Evolutionary conservation across 2,329 filamentous ascomycete genomes (phyloP), one percentile per base, ranked within the genome.

Genomic region (Parastagonospora nodorum): DNA sequence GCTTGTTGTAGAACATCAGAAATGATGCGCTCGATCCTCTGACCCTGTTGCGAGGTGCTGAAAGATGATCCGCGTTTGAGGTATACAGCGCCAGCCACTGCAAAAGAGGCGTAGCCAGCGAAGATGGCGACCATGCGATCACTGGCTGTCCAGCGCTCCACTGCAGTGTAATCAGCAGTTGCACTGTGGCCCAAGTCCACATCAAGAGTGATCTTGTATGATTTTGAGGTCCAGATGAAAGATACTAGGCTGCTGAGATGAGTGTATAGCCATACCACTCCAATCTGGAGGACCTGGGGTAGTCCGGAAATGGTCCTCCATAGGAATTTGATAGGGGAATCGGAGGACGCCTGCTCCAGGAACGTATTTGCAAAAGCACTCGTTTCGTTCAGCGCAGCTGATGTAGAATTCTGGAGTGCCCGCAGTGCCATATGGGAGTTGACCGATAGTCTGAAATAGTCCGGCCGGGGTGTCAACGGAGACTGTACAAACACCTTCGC

Each of bases 1-100:
- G 94, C 94, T 79, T 99, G 95, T 57, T 92, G 88, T 16, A 99
- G 80, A 1, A 87, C 82, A 57, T 97, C 93, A 19, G 93, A 88
- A 36, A 97, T 74, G 7, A 87, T 83, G 19, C 88, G 88, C 71
- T 97, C 92, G 4, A 84, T 74, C 54, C 78, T 80, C 50, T 83
- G 82, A 4, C 80, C 79, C 43, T 80, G 74, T 41, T 79, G 78
- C 2, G 79, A 78, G 24, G 77, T 77, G 46, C 87, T 86, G 57
- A 96, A 83, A 0, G 89, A 84, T 5, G 83, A 83, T 24, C 88
- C 88, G 50, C 88, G 81, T 49, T 85, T 87, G 28, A 97, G 81
- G 70, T 97, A 99, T 1, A 93, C 76, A 19, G 88, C 86, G 2
- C 91, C 90, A 29, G 89, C 71, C 38, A 89, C 66, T 9, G 88